phyloP scores from a whole-genome alignment of 1,284 basidiomycete genomes.

The Sporisorium scitamineum region DNA sequence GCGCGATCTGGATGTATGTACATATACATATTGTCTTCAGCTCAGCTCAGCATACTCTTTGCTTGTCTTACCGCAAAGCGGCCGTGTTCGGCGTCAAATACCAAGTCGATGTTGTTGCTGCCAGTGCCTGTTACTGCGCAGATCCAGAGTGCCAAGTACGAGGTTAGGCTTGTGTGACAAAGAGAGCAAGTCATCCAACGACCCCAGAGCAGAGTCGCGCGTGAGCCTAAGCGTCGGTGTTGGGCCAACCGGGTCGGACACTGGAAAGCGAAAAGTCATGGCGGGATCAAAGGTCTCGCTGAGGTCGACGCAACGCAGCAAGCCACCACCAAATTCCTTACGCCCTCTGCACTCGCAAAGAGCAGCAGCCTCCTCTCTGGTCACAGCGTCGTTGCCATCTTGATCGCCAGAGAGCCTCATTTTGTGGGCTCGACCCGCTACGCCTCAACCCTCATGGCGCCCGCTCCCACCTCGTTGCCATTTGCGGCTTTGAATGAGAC shows the following conservation, averaged over 20 bases:
- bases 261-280: not conserved
- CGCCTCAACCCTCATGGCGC: conserved; percentile 1
- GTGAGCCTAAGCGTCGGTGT: too few relatives aligned
- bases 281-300: conserved; percentile 7
- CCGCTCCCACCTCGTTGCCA: not conserved
- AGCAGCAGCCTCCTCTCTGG: not conserved
- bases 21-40: too few relatives aligned
- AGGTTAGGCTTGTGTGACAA: not conserved
- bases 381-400: not conserved
- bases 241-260: conserved; percentile 7
- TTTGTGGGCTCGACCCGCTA: not conserved
- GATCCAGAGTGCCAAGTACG: not conserved
- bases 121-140: too few relatives aligned
- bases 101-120: too few relatives aligned
- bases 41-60: not conserved
- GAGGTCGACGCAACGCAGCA: conserved; percentile 4
- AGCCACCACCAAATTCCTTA: conserved; percentile 8
- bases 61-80: not conserved
- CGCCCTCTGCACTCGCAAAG: not conserved
- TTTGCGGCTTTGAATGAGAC: not conserved
- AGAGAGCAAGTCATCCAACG: too few relatives aligned
- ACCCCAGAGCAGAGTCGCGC: too few relatives aligned
- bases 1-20: too few relatives aligned
- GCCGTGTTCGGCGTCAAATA: not conserved
- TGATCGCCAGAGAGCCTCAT: not conserved